Base-by-base conservation (phyloP, 306 rosid genomes). In the Sophora flavescens region DNA sequence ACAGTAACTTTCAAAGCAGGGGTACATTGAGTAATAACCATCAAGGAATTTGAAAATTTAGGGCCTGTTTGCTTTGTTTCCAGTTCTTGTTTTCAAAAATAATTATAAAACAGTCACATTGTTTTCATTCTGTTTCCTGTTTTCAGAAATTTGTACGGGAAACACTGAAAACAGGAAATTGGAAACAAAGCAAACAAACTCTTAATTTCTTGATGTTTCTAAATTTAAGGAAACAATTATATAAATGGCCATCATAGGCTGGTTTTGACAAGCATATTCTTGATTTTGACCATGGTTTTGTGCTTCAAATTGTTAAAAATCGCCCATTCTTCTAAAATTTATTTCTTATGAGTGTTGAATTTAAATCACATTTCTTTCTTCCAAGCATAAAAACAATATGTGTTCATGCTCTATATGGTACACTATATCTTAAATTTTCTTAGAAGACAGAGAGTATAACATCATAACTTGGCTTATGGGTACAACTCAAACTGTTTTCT, bases 401-500 rank as follows among this genome's bases (percentile, higher is more conserved):
- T 58, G 69, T 7, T 14, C 57, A n/a, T 17, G 18, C 48, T 44
- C 16, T 6, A 65, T 61, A 45, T 60, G 45, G 18, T 18, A 64
- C 8, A 12, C 62, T 38, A 52, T 30, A 63, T 1, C 67, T 26
- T 22, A 39, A 52, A 61, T 18, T 4, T 70, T 8, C 18, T 26
- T 59, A 52, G 5, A 8, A 47, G 44, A 50, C 14, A 28, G 13
- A 63, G 45, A 68, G 36, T 48, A 73, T 73, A 63, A 15, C 38
- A 9, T 45, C 56, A 30, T 17, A n/a, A 56, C 56, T 47, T 64
- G 68, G 48, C 32, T 32, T 33, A 50, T 22, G 35, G 39, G 44
- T 47, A 72, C 74, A 42, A 51, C 72, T 64, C 41, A 72, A 18
- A n/a, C 18, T 76, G 57, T 66, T 33, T 44, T 44, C 63, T 35